Percentiles rank a stretch among this genome's conserved stretches.
phyloP scores from a whole-genome alignment of 2,329 filamentous ascomycete species.

The Pseudogymnoascus sp. region DNA sequence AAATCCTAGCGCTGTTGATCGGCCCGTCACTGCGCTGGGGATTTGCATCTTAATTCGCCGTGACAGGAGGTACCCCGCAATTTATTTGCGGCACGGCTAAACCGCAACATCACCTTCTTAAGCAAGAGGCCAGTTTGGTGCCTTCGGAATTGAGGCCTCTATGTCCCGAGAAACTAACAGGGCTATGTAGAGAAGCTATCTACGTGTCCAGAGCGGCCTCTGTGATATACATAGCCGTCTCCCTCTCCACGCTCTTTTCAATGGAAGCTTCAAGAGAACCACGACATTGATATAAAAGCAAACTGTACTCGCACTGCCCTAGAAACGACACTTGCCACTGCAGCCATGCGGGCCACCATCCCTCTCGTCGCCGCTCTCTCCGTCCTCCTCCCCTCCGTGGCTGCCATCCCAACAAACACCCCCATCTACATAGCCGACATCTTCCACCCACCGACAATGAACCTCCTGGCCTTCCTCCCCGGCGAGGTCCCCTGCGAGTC shows the following conservation, averaged over 20 bases:
- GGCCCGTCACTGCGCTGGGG: neutral
- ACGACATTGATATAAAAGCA: neutral
- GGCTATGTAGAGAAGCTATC: neutral
- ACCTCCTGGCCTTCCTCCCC: neutral
- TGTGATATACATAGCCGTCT: neutral
- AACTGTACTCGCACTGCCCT: neutral
- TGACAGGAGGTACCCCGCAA: neutral
- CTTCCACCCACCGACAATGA: neutral
- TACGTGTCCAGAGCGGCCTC: neutral
- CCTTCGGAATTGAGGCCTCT: neutral
- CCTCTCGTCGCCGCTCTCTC: neutral
- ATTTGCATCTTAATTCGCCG: neutral
- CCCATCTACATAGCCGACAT: conserved; percentile 3
- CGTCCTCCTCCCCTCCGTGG: neutral
- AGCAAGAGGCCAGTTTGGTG: neutral
- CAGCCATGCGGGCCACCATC: neutral
- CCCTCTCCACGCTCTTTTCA: neutral
- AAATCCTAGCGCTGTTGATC: conserved; percentile 5
- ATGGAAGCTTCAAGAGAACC: neutral
- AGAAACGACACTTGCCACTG: neutral
- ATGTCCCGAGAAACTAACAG: neutral
- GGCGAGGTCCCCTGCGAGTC: neutral
- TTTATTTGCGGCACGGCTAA: conserved; percentile 3
- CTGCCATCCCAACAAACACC: conserved; percentile 5
- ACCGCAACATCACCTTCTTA: neutral